Evolutionary conservation across 2,329 filamentous ascomycete species (phyloP).

Genomic region (Talaromyces amestolkiae): DNA sequence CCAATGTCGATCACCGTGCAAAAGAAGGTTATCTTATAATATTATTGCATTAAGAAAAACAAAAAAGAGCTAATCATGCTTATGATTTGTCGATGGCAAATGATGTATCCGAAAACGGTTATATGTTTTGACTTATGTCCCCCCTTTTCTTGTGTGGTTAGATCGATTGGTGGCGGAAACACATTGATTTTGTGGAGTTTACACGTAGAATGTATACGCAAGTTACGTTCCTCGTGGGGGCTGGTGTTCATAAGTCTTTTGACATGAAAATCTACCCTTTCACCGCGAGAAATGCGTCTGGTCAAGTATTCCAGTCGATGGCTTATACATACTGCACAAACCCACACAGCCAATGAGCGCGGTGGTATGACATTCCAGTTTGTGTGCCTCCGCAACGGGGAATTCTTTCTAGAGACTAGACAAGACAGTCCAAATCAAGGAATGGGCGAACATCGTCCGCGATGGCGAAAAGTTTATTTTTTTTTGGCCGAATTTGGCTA

Average conservation of each 20-base stretch:
- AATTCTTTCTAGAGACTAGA: background rate
- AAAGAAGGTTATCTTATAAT: background rate
- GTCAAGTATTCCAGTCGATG: background rate
- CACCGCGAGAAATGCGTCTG: background rate
- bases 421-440: background rate
- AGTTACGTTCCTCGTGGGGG: background rate
- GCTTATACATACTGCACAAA: background rate
- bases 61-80: background rate
- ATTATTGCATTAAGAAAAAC: background rate
- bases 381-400: background rate
- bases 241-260: background rate
- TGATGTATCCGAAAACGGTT: constrained; percentile 7
- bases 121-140: background rate
- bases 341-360: background rate
- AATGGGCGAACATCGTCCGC: background rate
- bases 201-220: background rate
- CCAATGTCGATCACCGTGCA: background rate
- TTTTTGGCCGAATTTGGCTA: background rate
- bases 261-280: background rate
- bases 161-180: background rate
- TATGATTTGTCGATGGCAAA: background rate
- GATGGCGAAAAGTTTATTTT: background rate
- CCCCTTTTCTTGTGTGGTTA: background rate
- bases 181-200: no score
- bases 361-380: background rate